Evolutionary conservation across 306 rosid genomes (phyloP), one percentile per base, ranked within the genome.

Genomic region (Cajanus cajan): DNA sequence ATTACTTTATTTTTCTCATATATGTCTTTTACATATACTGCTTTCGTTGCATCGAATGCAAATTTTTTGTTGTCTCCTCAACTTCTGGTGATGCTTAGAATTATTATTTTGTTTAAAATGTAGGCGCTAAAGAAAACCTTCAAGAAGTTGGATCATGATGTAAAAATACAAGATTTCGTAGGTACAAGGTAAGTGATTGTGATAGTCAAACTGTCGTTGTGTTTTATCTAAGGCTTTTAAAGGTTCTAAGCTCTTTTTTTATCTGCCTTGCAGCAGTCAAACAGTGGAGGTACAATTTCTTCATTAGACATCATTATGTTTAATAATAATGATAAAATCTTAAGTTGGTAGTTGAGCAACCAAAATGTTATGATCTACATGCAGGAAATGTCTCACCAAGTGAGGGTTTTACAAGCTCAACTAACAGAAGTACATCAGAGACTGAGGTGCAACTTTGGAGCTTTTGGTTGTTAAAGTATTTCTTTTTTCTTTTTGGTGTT

Each of bases 391-490:
- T 83, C 73, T 48, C 85, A 74, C 80, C 87, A 86, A 58, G 78
- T 74, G 45, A 82, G 84, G 78, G 64, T 68, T 37, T 78, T 87
- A 83, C 92, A 92, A 81, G 52, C 82, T 62, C 90, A 86, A 51
- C 78, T 90, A 18, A 33, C 88, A 44, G 92, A 85, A 80, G 63
- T 80, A 25, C 91, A 90, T 47, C 90, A 83, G 85, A 89, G 92
- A 87, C 89, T 92, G 89, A 92, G 97, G 97, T 92, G 92, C 90
- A 87, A 77, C 90, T 87, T 86, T 71, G 87, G 88, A 85, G 88
- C 83, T 83, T 83, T 92, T 89, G 82, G 72, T 90, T 86, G 78
- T 88, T 85, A 83, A 84, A 86, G 84, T 88, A 84, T 87, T 86
- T 80, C 86, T 37, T 87, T 87, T 88, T 88, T 82, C 71, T 84